Base-by-base conservation (phyloP, 2,329 filamentous ascomycete species). In the Sarocladium kiliense region DNA sequence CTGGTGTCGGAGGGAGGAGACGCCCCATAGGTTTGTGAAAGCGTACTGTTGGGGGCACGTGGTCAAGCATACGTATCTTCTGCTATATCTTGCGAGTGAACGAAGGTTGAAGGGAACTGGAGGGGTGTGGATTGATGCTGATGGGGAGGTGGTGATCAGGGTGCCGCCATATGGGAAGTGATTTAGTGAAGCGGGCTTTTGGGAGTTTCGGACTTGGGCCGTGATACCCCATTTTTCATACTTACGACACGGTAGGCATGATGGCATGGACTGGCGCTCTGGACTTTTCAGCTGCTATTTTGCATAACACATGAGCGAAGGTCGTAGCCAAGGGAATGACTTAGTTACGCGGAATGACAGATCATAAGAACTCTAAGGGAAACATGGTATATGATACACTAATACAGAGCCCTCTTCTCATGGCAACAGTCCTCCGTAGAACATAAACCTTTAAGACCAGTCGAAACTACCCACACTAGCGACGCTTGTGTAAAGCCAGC, bases 41-140 rank as follows among this genome's bases (percentile, higher is more conserved):
- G 68, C 93, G 1, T 94, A 88, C 65, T 89, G 89, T 64, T 96
- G 89, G 86, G 91, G 88, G 0, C 80, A 86, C 58, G 73, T 90
- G 1, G 82, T 83, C 0, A 79, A 83, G 54, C 86, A 95, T 63
- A 77, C 89, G 32, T 96, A 91, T 67, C 70, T 94, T 3, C 67
- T 92, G 37, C 69, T 96, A 0, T 93, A 88, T 65, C 70, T 91
- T 14, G 87, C 85, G 0, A 93, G 86, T 62, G 77, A 81, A 55
- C 77, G 86, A 30, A 77, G 77, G 58, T 69, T 92, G 16, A 78
- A 80, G 57, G 74, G 73, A 6, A 79, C 79, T 9, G 79, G 79
- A 0, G 74, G 82, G 14, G 72, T 72, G 49, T 96, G 90, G 89
- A 69, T 86, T 53, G 90, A 85, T 68, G 82, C 78, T 0, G 77